Percentiles rank a stretch among this genome's conserved stretches.
Evolutionary conservation across 2,329 filamentous ascomycete species (phyloP).

Genomic region (Tolypocladium endophyticum): DNA sequence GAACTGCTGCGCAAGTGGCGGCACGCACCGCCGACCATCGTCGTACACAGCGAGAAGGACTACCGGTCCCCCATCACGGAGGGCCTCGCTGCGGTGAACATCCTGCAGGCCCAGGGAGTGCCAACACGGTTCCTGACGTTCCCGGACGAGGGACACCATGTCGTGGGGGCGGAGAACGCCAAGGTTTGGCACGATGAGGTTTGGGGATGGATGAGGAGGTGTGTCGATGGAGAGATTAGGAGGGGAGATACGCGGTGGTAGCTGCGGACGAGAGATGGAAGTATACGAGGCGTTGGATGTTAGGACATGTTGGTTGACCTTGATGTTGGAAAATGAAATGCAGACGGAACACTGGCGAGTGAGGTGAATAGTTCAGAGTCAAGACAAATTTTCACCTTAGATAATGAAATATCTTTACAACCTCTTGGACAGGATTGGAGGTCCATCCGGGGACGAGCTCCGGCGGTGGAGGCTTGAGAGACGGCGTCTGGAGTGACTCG

Average conservation of each 20-base stretch:
- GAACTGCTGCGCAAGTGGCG: slow-evolving; percentile 47
- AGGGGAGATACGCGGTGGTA: slow-evolving; percentile 9
- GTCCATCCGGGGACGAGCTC: no score
- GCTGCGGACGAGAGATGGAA: neutral
- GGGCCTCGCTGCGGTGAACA: slow-evolving; percentile 62
- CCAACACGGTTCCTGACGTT: slow-evolving; percentile 63
- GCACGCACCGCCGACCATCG: slow-evolving; percentile 52
- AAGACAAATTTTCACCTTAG: no score
- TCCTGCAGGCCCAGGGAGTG: slow-evolving; percentile 56
- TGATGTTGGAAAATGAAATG: no score
- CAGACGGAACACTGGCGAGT: no score
- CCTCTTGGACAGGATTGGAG: no score
- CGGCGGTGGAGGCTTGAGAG: no score
- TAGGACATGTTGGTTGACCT: no score
- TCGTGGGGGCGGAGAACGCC: slow-evolving; percentile 57
- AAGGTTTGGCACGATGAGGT: slow-evolving; percentile 60
- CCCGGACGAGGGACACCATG: slow-evolving; percentile 64
- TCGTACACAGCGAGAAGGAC: slow-evolving; percentile 63
- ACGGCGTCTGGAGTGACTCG: no score
- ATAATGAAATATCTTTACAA: no score
- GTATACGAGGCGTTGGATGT: no score
- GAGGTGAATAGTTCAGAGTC: no score
- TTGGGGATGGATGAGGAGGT: slow-evolving; percentile 55
- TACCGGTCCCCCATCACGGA: slow-evolving; percentile 39
- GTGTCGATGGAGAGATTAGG: slow-evolving; percentile 16